A percentile compares a stretch with the other conserved stretches of the same genome.
phyloP scores from a whole-genome alignment of 345 rosid genomes.

The Syzygium aromaticum region DNA sequence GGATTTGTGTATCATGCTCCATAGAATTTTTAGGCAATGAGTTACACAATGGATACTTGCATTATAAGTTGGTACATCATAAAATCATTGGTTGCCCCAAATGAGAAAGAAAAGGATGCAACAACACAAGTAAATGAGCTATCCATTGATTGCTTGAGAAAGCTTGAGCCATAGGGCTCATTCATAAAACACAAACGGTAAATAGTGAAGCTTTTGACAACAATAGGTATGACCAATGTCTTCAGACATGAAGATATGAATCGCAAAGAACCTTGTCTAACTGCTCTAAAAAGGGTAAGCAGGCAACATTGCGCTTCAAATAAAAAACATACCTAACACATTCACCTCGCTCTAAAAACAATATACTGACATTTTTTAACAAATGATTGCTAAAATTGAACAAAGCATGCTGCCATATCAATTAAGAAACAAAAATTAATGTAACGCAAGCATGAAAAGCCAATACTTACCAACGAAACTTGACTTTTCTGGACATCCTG shows the following conservation, averaged over 20 bases:
- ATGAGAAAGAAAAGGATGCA: not conserved
- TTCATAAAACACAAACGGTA: not conserved
- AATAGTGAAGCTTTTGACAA: not conserved
- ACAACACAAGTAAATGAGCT: not conserved
- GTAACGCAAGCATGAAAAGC: not conserved
- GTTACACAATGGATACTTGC: not conserved
- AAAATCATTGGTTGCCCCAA: not conserved
- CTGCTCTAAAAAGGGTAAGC: not conserved
- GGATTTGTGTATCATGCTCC: not conserved
- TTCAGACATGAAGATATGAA: not conserved
- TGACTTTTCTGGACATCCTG: conserved; percentile 28
- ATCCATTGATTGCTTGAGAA: not conserved
- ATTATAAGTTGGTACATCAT: not conserved
- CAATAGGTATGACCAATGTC: not conserved
- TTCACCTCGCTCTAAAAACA: not conserved
- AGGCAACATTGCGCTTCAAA: not conserved
- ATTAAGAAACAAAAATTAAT: not conserved
- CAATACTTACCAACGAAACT: conserved; percentile 41
- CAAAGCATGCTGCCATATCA: not conserved
- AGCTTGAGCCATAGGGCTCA: not conserved
- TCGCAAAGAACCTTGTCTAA: not conserved
- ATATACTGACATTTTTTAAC: not conserved
- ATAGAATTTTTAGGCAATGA: not conserved
- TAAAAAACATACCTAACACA: not conserved
- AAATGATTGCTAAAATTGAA: not conserved